A percentile compares a stretch with the other conserved stretches of the same genome.
Evolutionary conservation across 169 alveolate species (phyloP).

Genomic region (Babesia ovata): DNA sequence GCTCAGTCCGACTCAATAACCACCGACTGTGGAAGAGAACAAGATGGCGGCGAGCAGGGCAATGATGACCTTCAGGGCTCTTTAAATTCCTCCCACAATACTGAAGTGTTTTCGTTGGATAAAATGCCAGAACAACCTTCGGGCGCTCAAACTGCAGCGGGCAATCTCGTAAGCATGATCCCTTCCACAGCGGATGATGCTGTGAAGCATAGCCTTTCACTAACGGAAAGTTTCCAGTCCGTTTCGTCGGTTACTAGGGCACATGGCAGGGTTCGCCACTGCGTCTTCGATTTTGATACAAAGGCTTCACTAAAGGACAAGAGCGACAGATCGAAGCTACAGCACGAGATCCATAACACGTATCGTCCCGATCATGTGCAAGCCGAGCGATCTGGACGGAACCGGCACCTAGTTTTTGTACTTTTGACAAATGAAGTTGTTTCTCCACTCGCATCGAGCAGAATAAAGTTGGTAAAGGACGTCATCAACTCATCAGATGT

Average conservation of each 20-base stretch:
- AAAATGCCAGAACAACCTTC: no score
- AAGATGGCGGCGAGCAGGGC: no score
- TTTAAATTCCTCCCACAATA: no score
- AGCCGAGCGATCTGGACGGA: neutral
- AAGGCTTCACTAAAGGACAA: slow-evolving; percentile 29
- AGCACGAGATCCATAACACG: slow-evolving; percentile 16
- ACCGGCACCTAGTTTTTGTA: slow-evolving; percentile 36
- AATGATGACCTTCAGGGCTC: no score
- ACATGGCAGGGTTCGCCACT: slow-evolving; percentile 53
- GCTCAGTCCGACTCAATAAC: slow-evolving; percentile 1
- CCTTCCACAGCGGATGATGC: slow-evolving; percentile 7
- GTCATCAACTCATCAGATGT: slow-evolving; percentile 52
- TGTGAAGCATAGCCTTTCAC: neutral
- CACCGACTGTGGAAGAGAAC: neutral
- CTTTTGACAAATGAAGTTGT: slow-evolving; percentile 20
- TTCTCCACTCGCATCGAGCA: slow-evolving; percentile 27
- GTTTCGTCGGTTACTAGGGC: slow-evolving; percentile 46
- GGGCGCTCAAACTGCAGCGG: no score
- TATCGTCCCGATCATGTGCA: neutral
- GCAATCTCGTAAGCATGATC: neutral
- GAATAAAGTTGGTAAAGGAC: slow-evolving; percentile 53
- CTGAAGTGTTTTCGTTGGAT: no score
- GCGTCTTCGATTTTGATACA: slow-evolving; percentile 53
- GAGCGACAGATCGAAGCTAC: neutral
- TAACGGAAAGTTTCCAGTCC: slow-evolving; percentile 1